Conservation (phyloP, 768 basidiomycete species). For the Lactifluus pinguis region DNA sequence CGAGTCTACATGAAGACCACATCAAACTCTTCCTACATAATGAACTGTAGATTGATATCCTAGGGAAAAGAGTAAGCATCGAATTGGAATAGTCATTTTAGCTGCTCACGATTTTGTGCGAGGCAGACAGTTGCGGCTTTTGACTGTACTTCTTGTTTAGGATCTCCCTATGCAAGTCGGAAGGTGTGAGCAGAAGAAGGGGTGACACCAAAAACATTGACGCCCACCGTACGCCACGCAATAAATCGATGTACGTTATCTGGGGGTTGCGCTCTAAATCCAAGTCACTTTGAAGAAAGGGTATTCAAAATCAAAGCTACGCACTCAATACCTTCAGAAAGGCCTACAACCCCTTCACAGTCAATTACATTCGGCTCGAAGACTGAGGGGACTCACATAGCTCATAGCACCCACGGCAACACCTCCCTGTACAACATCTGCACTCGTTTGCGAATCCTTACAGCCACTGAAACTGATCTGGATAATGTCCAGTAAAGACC, state of each 20-base stretch:
- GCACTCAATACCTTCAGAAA: conserved; percentile 50
- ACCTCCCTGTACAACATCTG: conserved; percentile 60
- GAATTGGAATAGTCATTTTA: not conserved
- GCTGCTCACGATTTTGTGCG: conserved; percentile 50
- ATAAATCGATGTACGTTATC: conserved; percentile 13
- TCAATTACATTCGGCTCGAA: not conserved
- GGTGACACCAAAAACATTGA: not conserved
- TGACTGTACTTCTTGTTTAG: conserved; percentile 54
- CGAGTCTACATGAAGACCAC: too few relatives aligned
- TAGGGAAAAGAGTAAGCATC: not conserved
- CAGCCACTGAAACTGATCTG: conserved; percentile 85
- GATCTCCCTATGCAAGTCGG: conserved; percentile 34
- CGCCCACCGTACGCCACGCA: conserved; percentile 11
- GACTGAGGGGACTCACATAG: conserved; percentile 37
- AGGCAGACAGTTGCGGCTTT: conserved; percentile 65
- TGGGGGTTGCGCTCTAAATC: conserved; percentile 32
- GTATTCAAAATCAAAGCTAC: conserved; percentile 15
- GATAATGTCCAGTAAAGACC: not conserved
- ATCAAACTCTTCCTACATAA: not conserved
- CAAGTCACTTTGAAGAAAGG: not conserved
- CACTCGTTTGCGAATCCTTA: conserved; percentile 76
- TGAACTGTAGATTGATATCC: not conserved
- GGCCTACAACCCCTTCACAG: conserved; percentile 29
- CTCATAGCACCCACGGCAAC: conserved; percentile 74
- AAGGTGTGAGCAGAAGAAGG: not conserved